These are phyloP conservation scores for Candida orba DNA, from an alignment of 805 yeast genomes.

Conservation along the genomic window DNA sequence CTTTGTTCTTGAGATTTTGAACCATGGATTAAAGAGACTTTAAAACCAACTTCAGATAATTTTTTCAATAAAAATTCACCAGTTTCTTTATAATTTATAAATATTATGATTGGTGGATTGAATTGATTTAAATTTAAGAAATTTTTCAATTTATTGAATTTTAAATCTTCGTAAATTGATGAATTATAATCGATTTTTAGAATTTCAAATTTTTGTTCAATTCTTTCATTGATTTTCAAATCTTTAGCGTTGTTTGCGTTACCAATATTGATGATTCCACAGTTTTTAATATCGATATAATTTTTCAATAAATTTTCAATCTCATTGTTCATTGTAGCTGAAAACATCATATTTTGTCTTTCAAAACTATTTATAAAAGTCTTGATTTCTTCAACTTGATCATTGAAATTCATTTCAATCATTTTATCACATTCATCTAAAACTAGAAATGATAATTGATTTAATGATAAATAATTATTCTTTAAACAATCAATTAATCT, in stretches of 20 bases:
- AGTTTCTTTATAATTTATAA: slow-evolving; percentile 68
- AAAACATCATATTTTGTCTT: slow-evolving; percentile 79
- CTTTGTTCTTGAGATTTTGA: slow-evolving; percentile 79
- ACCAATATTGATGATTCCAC: slow-evolving; percentile 53
- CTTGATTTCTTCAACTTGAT: slow-evolving; percentile 58
- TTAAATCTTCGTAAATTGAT: slow-evolving; percentile 36
- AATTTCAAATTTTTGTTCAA: slow-evolving; percentile 61
- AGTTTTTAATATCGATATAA: slow-evolving; percentile 54
- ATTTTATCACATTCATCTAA: slow-evolving; percentile 94
- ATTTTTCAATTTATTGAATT: slow-evolving; percentile 35
- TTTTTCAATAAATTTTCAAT: slow-evolving; percentile 61
- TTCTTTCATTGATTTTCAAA: slow-evolving; percentile 38
- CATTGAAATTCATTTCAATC: slow-evolving; percentile 93
- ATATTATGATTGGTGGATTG: slow-evolving; percentile 63
- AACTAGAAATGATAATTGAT: slow-evolving; percentile 58
- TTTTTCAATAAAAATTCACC: slow-evolving; percentile 62
- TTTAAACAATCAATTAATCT: slow-evolving; percentile 76
- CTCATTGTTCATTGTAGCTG: slow-evolving; percentile 83
- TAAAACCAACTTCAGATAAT: slow-evolving; percentile 38
- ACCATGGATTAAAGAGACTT: slow-evolving; percentile 71
- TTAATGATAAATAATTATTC: slow-evolving; percentile 51
- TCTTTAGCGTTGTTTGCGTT: slow-evolving; percentile 31
- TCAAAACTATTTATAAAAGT: slow-evolving; percentile 41
- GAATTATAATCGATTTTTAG: slow-evolving; percentile 25
- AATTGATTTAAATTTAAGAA: slow-evolving; percentile 27